Percentiles rank a stretch among this genome's conserved stretches.
Evolutionary conservation across 495 filamentous ascomycete genomes (phyloP).

Genomic region (Extremus antarcticus): DNA sequence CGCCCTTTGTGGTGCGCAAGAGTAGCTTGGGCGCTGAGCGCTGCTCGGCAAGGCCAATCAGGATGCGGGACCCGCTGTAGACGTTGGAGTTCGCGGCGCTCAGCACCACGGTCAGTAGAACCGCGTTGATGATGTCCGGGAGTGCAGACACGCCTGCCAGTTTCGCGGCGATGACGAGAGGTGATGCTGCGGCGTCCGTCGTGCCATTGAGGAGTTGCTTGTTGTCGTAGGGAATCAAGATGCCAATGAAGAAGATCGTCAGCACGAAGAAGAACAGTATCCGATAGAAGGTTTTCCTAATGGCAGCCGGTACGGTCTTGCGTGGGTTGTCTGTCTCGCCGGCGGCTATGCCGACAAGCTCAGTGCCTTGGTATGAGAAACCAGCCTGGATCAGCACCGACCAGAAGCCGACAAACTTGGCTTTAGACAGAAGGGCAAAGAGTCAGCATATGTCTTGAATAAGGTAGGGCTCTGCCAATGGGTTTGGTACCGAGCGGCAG

Average conservation of each 20-base stretch:
- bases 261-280: slow-evolving; percentile 72
- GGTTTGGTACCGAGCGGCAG: too few relatives aligned
- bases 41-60: slow-evolving; percentile 56
- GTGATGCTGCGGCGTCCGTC: slow-evolving; percentile 52
- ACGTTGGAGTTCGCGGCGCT: slow-evolving; percentile 70
- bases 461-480: too few relatives aligned
- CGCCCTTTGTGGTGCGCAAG: slow-evolving; percentile 40
- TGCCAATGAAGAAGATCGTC: slow-evolving; percentile 46
- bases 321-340: slow-evolving; percentile 71
- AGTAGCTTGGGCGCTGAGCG: slow-evolving; percentile 55
- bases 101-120: slow-evolving; percentile 55
- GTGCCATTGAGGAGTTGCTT: slow-evolving; percentile 32
- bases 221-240: slow-evolving; percentile 37
- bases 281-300: slow-evolving; percentile 72
- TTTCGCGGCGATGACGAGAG: slow-evolving; percentile 54
- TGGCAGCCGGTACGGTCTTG: slow-evolving; percentile 65
- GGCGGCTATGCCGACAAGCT: slow-evolving; percentile 63
- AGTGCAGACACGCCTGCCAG: slow-evolving; percentile 55
- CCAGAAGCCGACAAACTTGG: slow-evolving; percentile 30
- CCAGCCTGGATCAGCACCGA: slow-evolving; percentile 29
- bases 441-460: too few relatives aligned
- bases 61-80: slow-evolving; percentile 69
- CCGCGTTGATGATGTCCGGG: slow-evolving; percentile 65
- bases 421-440: too few relatives aligned
- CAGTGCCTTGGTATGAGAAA: slow-evolving; percentile 45